Conservation (phyloP, 2,329 filamentous ascomycete species). For the Alternaria sp. region DNA sequence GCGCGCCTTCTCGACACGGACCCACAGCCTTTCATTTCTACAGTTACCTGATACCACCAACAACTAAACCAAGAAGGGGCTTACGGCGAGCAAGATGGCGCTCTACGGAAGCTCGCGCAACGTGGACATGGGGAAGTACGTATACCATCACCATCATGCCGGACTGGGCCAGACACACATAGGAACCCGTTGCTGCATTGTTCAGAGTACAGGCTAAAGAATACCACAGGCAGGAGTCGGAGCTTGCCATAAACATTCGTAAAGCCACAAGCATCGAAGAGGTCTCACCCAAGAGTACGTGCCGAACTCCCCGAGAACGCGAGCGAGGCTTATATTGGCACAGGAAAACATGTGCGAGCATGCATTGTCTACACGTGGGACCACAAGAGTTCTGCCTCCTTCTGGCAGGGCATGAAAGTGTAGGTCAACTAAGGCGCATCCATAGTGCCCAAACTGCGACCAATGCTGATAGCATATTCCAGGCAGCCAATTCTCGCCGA, state of each 20-base stretch:
- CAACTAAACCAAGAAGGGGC: slow-evolving; percentile 23
- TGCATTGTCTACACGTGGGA: slow-evolving; percentile 99
- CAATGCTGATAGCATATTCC: slow-evolving; percentile 22
- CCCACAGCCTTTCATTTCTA: not conserved
- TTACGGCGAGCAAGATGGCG: slow-evolving; percentile 40
- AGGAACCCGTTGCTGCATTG: not conserved
- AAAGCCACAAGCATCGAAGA: slow-evolving; percentile 74
- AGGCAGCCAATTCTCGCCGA: slow-evolving; percentile 98
- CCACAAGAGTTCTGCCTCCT: slow-evolving; percentile 92
- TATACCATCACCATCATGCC: slow-evolving; percentile 8
- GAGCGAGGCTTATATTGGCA: slow-evolving; percentile 40
- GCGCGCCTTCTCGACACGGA: slow-evolving; percentile 16
- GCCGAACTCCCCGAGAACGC: slow-evolving; percentile 10
- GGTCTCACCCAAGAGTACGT: slow-evolving; percentile 71
- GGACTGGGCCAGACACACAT: not conserved
- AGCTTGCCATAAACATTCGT: slow-evolving; percentile 71
- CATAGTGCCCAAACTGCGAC: not conserved
- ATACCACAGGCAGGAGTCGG: slow-evolving; percentile 63
- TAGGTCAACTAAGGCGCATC: slow-evolving; percentile 56
- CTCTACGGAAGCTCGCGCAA: slow-evolving; percentile 60
- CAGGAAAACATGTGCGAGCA: slow-evolving; percentile 92
- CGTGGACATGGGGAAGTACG: slow-evolving; percentile 69
- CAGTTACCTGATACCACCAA: slow-evolving; percentile 16
- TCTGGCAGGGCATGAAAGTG: slow-evolving; percentile 99
- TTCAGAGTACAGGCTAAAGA: slow-evolving; percentile 1